These are phyloP conservation scores for Blastomyces parvus DNA, from an alignment of 2,329 filamentous ascomycete species.

Conservation along the genomic window DNA sequence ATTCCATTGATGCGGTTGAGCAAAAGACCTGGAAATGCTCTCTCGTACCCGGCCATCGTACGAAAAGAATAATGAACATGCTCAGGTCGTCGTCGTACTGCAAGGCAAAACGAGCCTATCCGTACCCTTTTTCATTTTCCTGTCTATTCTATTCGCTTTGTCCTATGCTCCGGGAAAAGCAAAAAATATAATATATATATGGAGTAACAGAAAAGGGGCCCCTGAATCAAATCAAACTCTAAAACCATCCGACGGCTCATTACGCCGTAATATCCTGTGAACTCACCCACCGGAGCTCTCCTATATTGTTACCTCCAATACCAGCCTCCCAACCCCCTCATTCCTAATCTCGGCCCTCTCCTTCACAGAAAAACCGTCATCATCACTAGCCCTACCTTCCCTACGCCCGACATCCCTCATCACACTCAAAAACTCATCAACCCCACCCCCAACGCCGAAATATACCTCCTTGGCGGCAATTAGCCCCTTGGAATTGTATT, in stretches of 20 bases:
- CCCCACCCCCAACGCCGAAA: constrained; percentile 57
- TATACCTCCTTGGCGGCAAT: constrained; percentile 57
- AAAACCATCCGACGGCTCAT: too few relatives aligned
- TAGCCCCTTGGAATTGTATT: constrained; percentile 39
- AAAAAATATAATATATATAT: too few relatives aligned
- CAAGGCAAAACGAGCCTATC: neutral
- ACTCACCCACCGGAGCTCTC: neutral
- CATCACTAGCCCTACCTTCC: constrained; percentile 15
- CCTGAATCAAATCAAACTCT: too few relatives aligned
- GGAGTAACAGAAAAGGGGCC: too few relatives aligned
- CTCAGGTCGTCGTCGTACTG: neutral
- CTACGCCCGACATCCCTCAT: constrained; percentile 20
- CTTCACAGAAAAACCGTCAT: constrained; percentile 23
- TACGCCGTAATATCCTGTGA: too few relatives aligned
- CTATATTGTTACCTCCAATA: constrained; percentile 30
- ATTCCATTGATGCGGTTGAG: neutral
- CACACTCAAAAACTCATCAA: constrained; percentile 47
- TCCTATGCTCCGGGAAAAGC: neutral
- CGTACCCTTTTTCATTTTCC: neutral
- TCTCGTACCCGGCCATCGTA: neutral
- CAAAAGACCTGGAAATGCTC: neutral
- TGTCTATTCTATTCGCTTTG: neutral
- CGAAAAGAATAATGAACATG: neutral
- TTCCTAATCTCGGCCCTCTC: constrained; percentile 31
- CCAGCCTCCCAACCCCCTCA: constrained; percentile 37